Evolutionary conservation across 371 early-diverging fungal genomes (phyloP).

Genomic region (Nematocida parisii): DNA sequence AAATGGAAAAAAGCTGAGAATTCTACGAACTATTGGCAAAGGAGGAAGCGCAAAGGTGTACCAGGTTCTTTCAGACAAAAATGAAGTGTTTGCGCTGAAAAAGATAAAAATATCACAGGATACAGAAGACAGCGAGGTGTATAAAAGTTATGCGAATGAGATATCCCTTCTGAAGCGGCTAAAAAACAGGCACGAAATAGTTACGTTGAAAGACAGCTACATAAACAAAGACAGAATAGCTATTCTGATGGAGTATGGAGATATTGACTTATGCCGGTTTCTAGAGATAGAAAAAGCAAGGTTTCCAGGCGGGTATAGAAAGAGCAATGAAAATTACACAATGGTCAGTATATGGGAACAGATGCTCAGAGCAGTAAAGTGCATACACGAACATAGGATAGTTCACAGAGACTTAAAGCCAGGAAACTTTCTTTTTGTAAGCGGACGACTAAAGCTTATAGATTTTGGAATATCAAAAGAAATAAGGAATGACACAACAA

Average conservation of each 20-base stretch:
- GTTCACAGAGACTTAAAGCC: constrained; percentile 92
- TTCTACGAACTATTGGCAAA: constrained; percentile 73
- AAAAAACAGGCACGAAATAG: constrained; percentile 73
- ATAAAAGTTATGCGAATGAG: constrained; percentile 78
- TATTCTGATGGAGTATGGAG: constrained; percentile 83
- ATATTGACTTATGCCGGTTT: constrained; percentile 77
- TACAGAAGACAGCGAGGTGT: constrained; percentile 72
- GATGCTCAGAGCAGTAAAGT: constrained; percentile 84
- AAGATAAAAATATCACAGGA: constrained; percentile 74
- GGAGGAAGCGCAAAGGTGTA: constrained; percentile 84
- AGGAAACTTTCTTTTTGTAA: constrained; percentile 72
- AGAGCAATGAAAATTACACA: constrained; percentile 51
- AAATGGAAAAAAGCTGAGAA: constrained; percentile 58
- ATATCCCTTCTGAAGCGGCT: constrained; percentile 75
- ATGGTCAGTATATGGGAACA: constrained; percentile 67
- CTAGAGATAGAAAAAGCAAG: constrained; percentile 54
- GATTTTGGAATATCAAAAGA: constrained; percentile 97
- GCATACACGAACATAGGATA: constrained; percentile 79
- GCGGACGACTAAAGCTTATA: constrained; percentile 71
- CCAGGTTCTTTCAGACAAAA: constrained; percentile 74
- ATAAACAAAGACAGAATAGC: constrained; percentile 72
- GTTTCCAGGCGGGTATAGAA: constrained; percentile 39
- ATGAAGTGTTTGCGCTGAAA: constrained; percentile 79
- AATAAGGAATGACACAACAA: constrained; percentile 86
- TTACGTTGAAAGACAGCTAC: constrained; percentile 77